These are phyloP conservation scores for Arthrobotrys megalospora DNA, from an alignment of 2,329 filamentous ascomycete species.

Conservation along the genomic window DNA sequence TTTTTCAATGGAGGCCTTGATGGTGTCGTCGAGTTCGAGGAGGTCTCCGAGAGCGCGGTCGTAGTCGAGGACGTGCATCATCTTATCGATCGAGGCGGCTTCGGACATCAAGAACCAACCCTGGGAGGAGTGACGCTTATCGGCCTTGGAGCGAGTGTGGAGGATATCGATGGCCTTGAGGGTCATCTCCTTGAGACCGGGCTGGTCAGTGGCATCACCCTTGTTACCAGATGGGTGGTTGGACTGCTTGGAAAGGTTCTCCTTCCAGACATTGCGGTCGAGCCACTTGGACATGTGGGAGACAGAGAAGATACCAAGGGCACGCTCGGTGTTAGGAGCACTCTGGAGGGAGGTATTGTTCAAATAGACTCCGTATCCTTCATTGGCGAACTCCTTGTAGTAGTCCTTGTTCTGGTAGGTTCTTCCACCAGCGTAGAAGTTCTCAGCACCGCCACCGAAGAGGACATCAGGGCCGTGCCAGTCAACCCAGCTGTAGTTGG, in stretches of 20 bases:
- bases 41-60: conserved; percentile 87
- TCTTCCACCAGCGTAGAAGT: conserved; percentile 75
- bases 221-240: conserved; percentile 79
- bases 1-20: conserved; percentile 80
- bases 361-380: conserved; percentile 79
- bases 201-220: conserved; percentile 79
- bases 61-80: conserved; percentile 89
- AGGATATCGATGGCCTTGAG: conserved; percentile 87
- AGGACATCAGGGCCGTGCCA: conserved; percentile 83
- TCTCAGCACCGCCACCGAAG: conserved; percentile 86
- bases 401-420: conserved; percentile 82
- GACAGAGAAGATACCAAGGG: conserved; percentile 83
- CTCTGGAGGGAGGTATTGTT: conserved; percentile 80
- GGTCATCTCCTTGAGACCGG: conserved; percentile 90
- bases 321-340: conserved; percentile 74
- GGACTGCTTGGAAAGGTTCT: conserved; percentile 77
- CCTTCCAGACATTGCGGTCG: conserved; percentile 83
- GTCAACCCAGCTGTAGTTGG: conserved; percentile 85
- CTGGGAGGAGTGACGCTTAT: conserved; percentile 46
- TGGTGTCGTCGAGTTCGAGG: conserved; percentile 84
- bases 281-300: conserved; percentile 86
- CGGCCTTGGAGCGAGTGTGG: conserved; percentile 74
- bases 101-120: conserved; percentile 92
- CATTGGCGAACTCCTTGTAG: conserved; percentile 78
- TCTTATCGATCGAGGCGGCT: conserved; percentile 88